Percentiles rank a stretch among this genome's conserved stretches.
Conservation (phyloP, 1,284 basidiomycete genomes). For the Ganoderma sinense region DNA sequence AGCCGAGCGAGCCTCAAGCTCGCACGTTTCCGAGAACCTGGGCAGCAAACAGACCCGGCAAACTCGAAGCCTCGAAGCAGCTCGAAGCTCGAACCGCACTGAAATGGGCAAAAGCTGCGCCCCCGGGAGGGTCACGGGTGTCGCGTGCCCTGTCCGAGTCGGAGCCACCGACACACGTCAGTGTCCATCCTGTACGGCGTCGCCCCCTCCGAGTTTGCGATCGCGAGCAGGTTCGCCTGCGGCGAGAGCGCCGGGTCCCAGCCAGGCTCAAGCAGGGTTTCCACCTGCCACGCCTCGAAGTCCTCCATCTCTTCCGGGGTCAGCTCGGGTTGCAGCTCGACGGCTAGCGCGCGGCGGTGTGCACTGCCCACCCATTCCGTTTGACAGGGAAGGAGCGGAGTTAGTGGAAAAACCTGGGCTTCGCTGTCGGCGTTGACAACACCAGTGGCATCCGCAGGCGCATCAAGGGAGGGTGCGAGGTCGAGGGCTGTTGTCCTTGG, state of each 20-base stretch:
- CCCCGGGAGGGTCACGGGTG: background rate
- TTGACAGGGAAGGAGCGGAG: too few species aligned
- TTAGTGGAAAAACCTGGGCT: background rate
- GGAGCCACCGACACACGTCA: slow-evolving; percentile 2
- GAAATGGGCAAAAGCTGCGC: background rate
- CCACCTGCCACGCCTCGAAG: slow-evolving; percentile 21
- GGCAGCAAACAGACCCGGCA: background rate
- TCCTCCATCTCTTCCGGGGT: background rate
- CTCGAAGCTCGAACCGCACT: background rate
- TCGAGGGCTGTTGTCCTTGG: background rate
- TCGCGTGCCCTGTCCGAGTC: background rate
- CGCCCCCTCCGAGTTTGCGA: background rate
- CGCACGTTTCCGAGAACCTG: background rate
- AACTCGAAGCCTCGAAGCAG: background rate
- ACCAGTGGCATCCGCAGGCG: background rate
- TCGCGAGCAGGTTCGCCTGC: background rate
- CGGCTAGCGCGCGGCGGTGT: background rate
- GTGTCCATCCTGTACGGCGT: slow-evolving; percentile 5
- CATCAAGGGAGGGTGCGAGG: background rate
- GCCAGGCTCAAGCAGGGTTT: slow-evolving; percentile 10
- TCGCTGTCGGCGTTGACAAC: background rate
- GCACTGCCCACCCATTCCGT: background rate
- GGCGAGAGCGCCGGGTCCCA: background rate
- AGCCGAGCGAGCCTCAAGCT: background rate
- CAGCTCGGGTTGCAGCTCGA: background rate